A percentile compares a stretch with the other conserved stretches of the same genome.
phyloP scores from a whole-genome alignment of 2,329 filamentous ascomycete species.

The Catunica adiposa region DNA sequence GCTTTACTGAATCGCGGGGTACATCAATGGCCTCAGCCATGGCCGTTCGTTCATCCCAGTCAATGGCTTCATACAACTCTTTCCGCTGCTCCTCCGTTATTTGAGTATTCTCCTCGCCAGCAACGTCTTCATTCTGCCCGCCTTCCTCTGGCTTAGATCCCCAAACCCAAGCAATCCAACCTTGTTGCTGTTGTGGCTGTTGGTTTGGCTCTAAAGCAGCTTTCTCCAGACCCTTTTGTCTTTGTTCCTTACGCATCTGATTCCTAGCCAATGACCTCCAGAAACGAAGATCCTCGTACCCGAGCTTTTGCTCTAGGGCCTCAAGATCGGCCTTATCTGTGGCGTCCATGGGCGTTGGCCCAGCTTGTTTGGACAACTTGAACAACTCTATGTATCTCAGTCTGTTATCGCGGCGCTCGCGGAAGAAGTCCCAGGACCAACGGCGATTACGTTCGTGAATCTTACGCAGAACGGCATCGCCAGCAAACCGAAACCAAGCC shows the following conservation, averaged over 20 bases:
- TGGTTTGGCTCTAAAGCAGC: conserved; percentile 47
- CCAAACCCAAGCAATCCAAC: conserved; percentile 89
- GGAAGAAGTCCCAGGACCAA: conserved; percentile 95
- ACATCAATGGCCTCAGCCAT: conserved; percentile 76
- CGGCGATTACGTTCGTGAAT: conserved; percentile 86
- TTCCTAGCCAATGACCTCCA: conserved; percentile 91
- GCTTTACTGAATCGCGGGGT: conserved; percentile 78
- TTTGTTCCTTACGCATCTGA: conserved; percentile 69
- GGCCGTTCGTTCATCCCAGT: conserved; percentile 92
- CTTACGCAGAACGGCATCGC: conserved; percentile 72
- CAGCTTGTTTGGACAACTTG: conserved; percentile 58
- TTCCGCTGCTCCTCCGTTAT: conserved; percentile 94
- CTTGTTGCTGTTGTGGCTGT: conserved; percentile 38
- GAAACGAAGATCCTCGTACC: conserved; percentile 90
- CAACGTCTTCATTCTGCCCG: conserved; percentile 33
- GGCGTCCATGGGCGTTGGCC: conserved; percentile 41
- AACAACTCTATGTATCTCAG: conserved; percentile 82
- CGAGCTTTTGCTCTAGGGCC: conserved; percentile 68
- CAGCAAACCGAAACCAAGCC: conserved; percentile 87
- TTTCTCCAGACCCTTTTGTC: conserved; percentile 1
- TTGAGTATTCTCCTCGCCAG: conserved; percentile 47
- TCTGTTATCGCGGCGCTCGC: conserved; percentile 79
- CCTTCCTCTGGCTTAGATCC: conserved; percentile 50
- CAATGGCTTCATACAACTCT: conserved; percentile 92
- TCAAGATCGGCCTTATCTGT: conserved; percentile 59